A percentile compares a stretch with the other conserved stretches of the same genome.
phyloP scores from a whole-genome alignment of 805 yeast species.

The Saccharomycopsis fibuligera region DNA sequence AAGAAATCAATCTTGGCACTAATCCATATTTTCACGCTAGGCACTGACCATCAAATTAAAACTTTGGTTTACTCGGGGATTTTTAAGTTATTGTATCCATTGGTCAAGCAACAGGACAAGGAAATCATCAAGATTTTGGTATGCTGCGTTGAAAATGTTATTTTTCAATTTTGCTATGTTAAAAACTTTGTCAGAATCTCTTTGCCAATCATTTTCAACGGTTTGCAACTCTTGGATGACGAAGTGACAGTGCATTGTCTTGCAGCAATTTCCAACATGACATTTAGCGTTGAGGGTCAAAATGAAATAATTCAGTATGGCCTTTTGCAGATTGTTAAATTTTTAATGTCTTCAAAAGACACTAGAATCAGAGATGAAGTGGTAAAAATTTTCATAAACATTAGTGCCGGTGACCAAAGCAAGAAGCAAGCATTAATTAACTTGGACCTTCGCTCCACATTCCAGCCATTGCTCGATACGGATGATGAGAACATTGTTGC shows the following conservation, averaged over 20 bases:
- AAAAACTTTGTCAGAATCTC: constrained; percentile 21
- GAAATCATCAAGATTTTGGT: constrained; percentile 16
- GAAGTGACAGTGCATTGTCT: constrained; percentile 21
- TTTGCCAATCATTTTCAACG: constrained; percentile 20
- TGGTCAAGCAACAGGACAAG: constrained; percentile 14
- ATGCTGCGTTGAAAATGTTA: constrained; percentile 22
- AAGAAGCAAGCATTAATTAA: constrained; percentile 21
- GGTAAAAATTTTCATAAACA: constrained; percentile 19
- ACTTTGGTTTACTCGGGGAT: constrained; percentile 20
- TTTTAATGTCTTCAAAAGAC: constrained; percentile 12
- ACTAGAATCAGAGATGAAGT: constrained; percentile 15
- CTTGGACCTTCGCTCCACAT: constrained; percentile 11
- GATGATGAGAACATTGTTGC: constrained; percentile 6
- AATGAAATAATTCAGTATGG: constrained; percentile 21
- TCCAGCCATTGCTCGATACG: constrained; percentile 12
- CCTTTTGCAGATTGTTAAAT: constrained; percentile 16
- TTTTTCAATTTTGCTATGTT: constrained; percentile 21
- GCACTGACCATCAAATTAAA: constrained; percentile 19
- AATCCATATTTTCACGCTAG: constrained; percentile 13
- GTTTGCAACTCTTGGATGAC: constrained; percentile 19
- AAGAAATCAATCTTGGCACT: constrained; percentile 8
- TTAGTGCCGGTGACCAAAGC: constrained; percentile 19
- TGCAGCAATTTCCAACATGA: constrained; percentile 20
- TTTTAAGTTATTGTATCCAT: constrained; percentile 19
- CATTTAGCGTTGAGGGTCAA: constrained; percentile 21